Evolutionary conservation across 352 stramenopile species (phyloP).

Genomic region (Phytophthora pinifolia): DNA sequence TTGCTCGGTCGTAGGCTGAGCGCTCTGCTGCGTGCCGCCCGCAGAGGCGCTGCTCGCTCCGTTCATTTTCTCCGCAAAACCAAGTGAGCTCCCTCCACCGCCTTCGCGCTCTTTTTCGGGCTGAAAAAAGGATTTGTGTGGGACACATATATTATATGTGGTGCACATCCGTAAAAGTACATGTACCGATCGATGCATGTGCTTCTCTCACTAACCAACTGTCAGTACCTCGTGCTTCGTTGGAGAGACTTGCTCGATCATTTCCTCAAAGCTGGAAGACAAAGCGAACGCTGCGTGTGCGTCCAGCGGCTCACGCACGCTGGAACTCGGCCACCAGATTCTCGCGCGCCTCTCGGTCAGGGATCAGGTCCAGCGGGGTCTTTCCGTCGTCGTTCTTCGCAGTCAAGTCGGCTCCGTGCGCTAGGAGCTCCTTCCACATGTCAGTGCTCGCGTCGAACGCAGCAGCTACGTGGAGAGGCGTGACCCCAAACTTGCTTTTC

Average conservation of each 20-base stretch:
- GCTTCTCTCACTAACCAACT: no score
- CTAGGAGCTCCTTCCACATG: background rate
- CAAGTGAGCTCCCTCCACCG: slow-evolving; percentile 13
- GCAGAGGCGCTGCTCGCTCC: background rate
- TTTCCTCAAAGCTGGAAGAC: no score
- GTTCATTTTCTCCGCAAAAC: slow-evolving; percentile 22
- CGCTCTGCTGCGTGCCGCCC: background rate
- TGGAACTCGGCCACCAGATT: no score
- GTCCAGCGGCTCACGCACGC: no score
- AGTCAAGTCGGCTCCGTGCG: no score
- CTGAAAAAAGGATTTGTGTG: slow-evolving; percentile 1
- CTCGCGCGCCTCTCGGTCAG: no score
- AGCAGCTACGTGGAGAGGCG: background rate
- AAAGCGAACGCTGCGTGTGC: no score
- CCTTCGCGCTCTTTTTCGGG: slow-evolving; percentile 13
- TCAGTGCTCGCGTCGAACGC: background rate
- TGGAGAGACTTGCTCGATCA: no score
- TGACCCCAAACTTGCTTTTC: background rate
- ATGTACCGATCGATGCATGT: no score
- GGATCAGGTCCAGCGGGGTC: no score
- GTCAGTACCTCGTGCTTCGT: no score
- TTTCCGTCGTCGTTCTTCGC: no score
- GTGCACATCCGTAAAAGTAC: background rate
- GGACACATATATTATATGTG: background rate
- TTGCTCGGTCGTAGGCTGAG: background rate